Percentiles rank a stretch among this genome's conserved stretches.
Evolutionary conservation across 2,329 filamentous ascomycete species (phyloP).

Genomic region (Dactylonectria estremocensis): DNA sequence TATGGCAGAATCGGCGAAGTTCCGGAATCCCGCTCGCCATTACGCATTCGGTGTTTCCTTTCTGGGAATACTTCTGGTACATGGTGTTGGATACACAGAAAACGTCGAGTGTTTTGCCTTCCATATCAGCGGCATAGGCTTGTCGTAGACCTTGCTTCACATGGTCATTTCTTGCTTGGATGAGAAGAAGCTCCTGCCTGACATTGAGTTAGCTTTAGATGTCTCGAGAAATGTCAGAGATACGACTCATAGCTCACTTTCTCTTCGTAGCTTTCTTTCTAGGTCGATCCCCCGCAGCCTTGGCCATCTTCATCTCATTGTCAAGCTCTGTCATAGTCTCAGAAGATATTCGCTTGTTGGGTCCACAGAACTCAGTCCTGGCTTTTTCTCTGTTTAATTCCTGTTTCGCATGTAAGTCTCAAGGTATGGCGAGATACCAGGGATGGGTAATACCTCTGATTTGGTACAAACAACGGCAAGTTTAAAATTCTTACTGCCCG

Average conservation of each 20-base stretch:
- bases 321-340: constrained; percentile 45
- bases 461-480: constrained; percentile 54
- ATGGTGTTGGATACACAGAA: constrained; percentile 55
- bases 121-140: constrained; percentile 45
- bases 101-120: constrained; percentile 46
- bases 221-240: not conserved
- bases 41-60: constrained; percentile 48
- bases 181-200: constrained; percentile 49
- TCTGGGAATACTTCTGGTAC: constrained; percentile 52
- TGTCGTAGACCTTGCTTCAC: constrained; percentile 47
- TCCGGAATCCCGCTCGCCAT: constrained; percentile 51
- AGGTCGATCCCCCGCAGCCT: constrained; percentile 35
- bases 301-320: constrained; percentile 46
- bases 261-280: constrained; percentile 47
- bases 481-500: constrained; percentile 44
- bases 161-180: constrained; percentile 50
- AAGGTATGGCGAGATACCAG: not conserved
- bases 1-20: constrained; percentile 53
- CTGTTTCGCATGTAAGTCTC: constrained; percentile 33
- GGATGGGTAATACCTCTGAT: constrained; percentile 43
- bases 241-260: constrained; percentile 28
- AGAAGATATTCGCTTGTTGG: constrained; percentile 37
- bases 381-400: constrained; percentile 50
- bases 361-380: constrained; percentile 48
- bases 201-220: not conserved